Base-by-base conservation (phyloP, 176 grass and related monocot species). In the Cymbopogon citratus region DNA sequence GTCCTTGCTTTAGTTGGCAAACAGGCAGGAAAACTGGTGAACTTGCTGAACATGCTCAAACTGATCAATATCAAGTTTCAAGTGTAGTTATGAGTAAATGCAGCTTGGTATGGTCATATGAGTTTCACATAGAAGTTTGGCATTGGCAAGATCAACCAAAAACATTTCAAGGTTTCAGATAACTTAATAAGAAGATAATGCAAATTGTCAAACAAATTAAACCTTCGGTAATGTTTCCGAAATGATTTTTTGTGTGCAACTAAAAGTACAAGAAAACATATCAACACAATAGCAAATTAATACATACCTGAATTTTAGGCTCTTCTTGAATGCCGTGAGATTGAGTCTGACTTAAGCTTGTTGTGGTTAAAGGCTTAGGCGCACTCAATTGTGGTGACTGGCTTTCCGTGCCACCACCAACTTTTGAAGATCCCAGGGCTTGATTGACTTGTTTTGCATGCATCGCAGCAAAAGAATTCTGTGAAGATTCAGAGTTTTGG, bases 381-480 rank as follows among this genome's bases (percentile, higher is more conserved):
- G 35, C 16, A 12, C 39, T 69, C 35, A 80, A 64, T n/a, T 24
- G 75, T 80, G 82, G 72, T 69, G 83, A 26, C 39, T 85, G 78
- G 67, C 83, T 92, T 75, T 87, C 87, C 64, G 78, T 68, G 77
- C 69, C 57, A 40, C 72, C 57, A 27, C 74, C 85, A 52, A 71
- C 80, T 73, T 91, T 92, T 72, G 86, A 82, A 72, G 87, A 84
- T 69, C 71, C 52, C 79, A 76, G 33, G 39, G 56, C 45, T 31
- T 78, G 49, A 77, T 85, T 88, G 65, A 80, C 73, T 91, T 97
- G 91, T 73, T 93, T 93, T 14, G 57, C 74, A 69, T 91, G 88
- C 74, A 85, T 51, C 59, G 74, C 45, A 71, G 35, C 52, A 91
- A 88, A 78, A 86, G 79, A 88, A 62, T 73, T 86, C 18, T 86